Base-by-base conservation (phyloP, 2,329 filamentous ascomycete genomes). In the Colletotrichum ledebouriae region DNA sequence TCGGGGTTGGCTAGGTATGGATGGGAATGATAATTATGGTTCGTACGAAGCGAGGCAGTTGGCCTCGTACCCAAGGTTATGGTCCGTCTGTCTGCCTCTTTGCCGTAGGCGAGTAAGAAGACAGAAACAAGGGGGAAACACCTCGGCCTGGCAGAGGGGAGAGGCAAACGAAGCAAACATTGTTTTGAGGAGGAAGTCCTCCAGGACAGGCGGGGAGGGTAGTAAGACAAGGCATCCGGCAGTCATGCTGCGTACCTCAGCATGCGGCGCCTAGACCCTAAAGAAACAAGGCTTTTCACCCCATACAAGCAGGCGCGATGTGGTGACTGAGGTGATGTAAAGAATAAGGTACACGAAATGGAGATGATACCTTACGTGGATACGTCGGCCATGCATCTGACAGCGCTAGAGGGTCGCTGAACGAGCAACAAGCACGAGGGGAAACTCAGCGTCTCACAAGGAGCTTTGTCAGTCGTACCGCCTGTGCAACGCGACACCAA, bases 381-480 rank as follows among this genome's bases (percentile, higher is more conserved):
- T 6, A 29, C 29, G 29, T 29, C 29, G 7, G 29, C 7, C 29
- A 29, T 29, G 29, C 29, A 29, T 29, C 53, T 41, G 39, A 39
- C 29, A 63, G 59, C n/a, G 33, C 39, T 50, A 25, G 37, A 39
- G 52, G 33, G 22, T 52, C 37, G 52, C 37, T 52, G 37, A 49
- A 58, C 59, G n/a, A 50, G 59, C 50, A n/a, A 49, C 46, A 58
- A 33, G 63, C 63, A 63, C 42, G 52, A 67, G 63, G 42, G 53
- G 52, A 57, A 57, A 11, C 22, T 46, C 29, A 4, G 59, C 65
- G 60, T 68, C 60, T 25, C 60, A 68, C 65, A 44, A 64, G 29
- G 33, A 47, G 33, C 39, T 47, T 68, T 53, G 33, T 44, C 52
- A 53, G 47, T 57, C 49, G 39, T 62, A 47, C 59, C n/a, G n/a